These are phyloP conservation scores for Flaveria bidentis DNA, from an alignment of 129 eudicot species.

Conservation along the genomic window DNA sequence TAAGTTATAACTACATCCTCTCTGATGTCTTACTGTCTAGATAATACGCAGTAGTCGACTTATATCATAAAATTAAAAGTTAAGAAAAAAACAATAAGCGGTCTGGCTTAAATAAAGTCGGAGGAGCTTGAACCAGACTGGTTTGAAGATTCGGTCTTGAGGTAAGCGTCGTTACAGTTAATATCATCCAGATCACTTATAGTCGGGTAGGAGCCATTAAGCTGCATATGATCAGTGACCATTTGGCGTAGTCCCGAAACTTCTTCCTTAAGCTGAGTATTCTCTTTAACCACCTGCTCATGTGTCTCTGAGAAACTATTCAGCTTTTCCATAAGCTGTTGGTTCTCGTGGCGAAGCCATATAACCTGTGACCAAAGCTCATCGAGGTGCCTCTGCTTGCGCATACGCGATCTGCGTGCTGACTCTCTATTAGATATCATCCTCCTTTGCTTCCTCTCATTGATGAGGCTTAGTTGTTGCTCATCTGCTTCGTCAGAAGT, in stretches of 20 bases:
- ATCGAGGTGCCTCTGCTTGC: conserved; percentile 92
- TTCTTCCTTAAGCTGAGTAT: conserved; percentile 82
- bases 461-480: conserved; percentile 71
- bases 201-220: conserved; percentile 58
- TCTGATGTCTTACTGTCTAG: conserved; percentile 40
- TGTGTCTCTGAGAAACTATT: conserved; percentile 66
- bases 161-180: conserved; percentile 45
- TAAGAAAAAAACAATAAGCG: not conserved
- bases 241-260: conserved; percentile 72
- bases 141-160: conserved; percentile 51
- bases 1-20: conserved; percentile 24
- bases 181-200: conserved; percentile 69
- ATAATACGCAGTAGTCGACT: conserved; percentile 34
- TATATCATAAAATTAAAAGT: conserved; percentile 15
- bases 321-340: conserved; percentile 73
- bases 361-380: conserved; percentile 95
- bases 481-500: conserved; percentile 99
- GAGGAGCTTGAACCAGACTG: conserved; percentile 47
- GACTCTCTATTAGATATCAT: conserved; percentile 98
- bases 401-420: conserved; percentile 94
- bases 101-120: conserved; percentile 22
- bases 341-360: conserved; percentile 88
- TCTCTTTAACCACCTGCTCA: conserved; percentile 70
- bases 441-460: conserved; percentile 91
- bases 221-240: conserved; percentile 67